Base-by-base conservation (phyloP, 2,329 filamentous ascomycete genomes). In the Podosphaera aphanis region DNA sequence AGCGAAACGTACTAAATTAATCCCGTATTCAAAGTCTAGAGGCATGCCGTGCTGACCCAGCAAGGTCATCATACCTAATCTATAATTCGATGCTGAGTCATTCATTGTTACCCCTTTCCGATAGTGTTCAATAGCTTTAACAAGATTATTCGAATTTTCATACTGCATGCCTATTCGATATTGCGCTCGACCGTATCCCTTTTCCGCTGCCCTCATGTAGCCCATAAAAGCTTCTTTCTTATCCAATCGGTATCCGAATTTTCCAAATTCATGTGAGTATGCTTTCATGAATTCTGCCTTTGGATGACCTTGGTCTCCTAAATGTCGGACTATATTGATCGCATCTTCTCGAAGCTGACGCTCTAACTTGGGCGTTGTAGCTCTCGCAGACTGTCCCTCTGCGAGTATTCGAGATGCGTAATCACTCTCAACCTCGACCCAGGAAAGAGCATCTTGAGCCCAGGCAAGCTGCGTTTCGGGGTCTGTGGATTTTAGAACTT, bases 161-260 rank as follows among this genome's bases (percentile, higher is more conserved):
- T 86, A 95, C 47, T 94, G 80, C 88, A 95, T 98, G 50, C 90
- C 90, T 64, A 98, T 93, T 41, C 90, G 77, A 62, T 98, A 98
- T 61, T 95, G 84, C 18, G 90, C 86, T 54, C 90, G 72, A 19
- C 79, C 75, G 63, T 86, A 93, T 48, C 84, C 84, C 55, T 83
- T 77, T 55, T 86, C 80, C 25, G 84, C 80, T n/a, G 90, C 83
- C 55, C 79, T 71, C 50, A 77, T 76, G 63, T 95, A 98, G 56
- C 80, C 82, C 49, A 77, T 65, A 60, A 92, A 95, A 6, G 90
- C 88, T 63, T 94, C 88, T 57, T 88, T 86, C 65, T 93, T 93
- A 66, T 98, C 90, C 49, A 85, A 70, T 23, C 85, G 76, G 61
- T 79, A 77, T 35, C 84, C 85, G 59, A 94, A 95, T 59, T 93